Conservation (phyloP, 2,329 filamentous ascomycete species). For the Diaporthe ilicicola region DNA sequence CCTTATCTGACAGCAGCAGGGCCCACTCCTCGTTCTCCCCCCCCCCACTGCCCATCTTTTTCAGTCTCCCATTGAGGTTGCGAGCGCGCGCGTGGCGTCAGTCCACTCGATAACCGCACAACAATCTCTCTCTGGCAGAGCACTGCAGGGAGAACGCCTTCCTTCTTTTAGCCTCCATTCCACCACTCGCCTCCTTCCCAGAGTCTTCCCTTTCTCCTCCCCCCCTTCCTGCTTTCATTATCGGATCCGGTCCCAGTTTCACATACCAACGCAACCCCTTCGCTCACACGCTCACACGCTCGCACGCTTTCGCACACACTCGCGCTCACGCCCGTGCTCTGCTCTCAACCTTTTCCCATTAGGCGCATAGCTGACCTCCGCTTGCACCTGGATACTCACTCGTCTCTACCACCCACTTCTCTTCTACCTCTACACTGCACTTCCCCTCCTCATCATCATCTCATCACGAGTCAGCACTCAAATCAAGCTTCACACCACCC, state of each 20-base stretch:
- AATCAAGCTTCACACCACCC: slow-evolving; percentile 19
- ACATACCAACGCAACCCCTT: slow-evolving; percentile 17
- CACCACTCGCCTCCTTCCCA: slow-evolving; percentile 17
- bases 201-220: not conserved
- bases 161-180: slow-evolving; percentile 24
- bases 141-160: not conserved
- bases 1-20: slow-evolving; percentile 18
- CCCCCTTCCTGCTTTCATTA: not conserved
- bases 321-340: not conserved
- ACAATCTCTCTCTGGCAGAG: not conserved
- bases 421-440: not conserved
- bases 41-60: slow-evolving; percentile 23
- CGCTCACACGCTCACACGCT: not conserved
- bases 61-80: slow-evolving; percentile 4
- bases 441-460: not conserved
- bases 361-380: too few species aligned
- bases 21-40: not conserved
- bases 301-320: not conserved
- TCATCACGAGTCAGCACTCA: slow-evolving; percentile 10
- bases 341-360: not conserved
- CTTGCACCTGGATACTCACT: too few species aligned
- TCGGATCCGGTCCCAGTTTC: not conserved
- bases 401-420: not conserved
- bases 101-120: slow-evolving; percentile 21
- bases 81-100: slow-evolving; percentile 22